Base-by-base conservation (phyloP, 371 early-diverging fungal genomes). In the Zopfochytrium polystomum region DNA sequence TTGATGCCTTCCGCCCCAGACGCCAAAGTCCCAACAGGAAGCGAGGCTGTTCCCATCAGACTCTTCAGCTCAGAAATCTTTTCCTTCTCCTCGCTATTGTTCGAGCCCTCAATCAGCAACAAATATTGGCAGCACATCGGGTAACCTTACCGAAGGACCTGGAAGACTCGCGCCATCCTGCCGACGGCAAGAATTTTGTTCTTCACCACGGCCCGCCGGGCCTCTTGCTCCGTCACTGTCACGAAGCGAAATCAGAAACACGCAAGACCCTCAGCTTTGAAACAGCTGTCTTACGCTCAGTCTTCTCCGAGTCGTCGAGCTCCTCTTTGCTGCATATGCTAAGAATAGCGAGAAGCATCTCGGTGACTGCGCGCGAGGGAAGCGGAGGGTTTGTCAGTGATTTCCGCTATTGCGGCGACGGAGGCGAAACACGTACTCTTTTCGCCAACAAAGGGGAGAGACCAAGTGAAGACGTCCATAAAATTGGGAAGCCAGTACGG, bases 381-480 rank as follows among this genome's bases (percentile, higher is more conserved):
- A n/a, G n/a, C n/a, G n/a, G n/a, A n/a, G n/a, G n/a, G n/a, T n/a
- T n/a, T n/a, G n/a, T n/a, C n/a, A n/a, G n/a, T n/a, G n/a, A n/a
- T n/a, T n/a, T n/a, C n/a, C n/a, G n/a, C n/a, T 59, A 27, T 22
- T 7, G 23, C 11, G 25, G n/a, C 35, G 13, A 1, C n/a, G 20
- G 42, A 55, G 4, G 34, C 15, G n/a, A 22, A 7, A 13, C 5
- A 70, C 81, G 52, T 80, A 91, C 93, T 90, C 74, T 98, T 96
- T 79, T 98, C 97, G 44, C 95, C 92, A 22, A 99, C 94, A 82
- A 99, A 99, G 0, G 99, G 98, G 58, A 98, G 75, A 33, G 92
- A 92, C 98, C 98, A 98, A 30, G 92, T 92, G 64, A 98, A 95
- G 3, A 92, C 95, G 75, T 98, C 89, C 93, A 60, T 60, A n/a